These are phyloP conservation scores for Cavenderia fasciculata DNA, from an alignment of 78 protist species.

Conservation along the genomic window DNA sequence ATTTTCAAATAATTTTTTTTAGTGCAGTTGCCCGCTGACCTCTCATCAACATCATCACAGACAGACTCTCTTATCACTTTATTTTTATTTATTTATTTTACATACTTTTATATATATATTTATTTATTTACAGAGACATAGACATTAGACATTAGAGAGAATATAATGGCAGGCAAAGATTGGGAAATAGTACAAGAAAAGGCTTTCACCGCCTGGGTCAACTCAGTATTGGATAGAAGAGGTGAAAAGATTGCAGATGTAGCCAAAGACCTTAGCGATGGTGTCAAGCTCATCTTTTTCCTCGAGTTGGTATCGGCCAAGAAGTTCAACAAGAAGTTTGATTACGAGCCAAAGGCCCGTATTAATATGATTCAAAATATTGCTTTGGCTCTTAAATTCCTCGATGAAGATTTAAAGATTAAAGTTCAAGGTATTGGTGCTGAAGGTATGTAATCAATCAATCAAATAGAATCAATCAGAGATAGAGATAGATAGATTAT, in stretches of 20 bases:
- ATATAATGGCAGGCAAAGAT: slow-evolving; percentile 58
- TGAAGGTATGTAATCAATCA: slow-evolving; percentile 54
- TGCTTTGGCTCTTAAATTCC: slow-evolving; percentile 47
- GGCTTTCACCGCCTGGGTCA: slow-evolving; percentile 79
- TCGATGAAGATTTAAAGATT: slow-evolving; percentile 68
- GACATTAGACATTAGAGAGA: too few species aligned
- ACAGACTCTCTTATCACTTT: too few species aligned
- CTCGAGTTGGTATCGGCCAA: slow-evolving; percentile 45
- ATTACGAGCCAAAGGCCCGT: slow-evolving; percentile 65
- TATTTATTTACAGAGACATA: too few species aligned
- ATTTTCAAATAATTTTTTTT: too few species aligned
- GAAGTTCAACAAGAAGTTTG: slow-evolving; percentile 50
- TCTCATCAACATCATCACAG: too few species aligned
- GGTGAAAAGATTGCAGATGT: slow-evolving; percentile 64
- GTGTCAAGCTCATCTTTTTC: slow-evolving; percentile 62
- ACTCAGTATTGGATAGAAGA: slow-evolving; percentile 55
- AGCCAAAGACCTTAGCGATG: slow-evolving; percentile 45
- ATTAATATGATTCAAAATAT: slow-evolving; percentile 52
- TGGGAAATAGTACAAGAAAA: slow-evolving; percentile 78
- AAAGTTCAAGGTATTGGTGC: slow-evolving; percentile 79
- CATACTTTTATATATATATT: too few species aligned
- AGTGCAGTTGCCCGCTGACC: too few species aligned
- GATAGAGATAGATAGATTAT: neutral
- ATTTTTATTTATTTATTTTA: too few species aligned
- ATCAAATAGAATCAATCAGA: neutral